phyloP scores from a whole-genome alignment of 352 stramenopile species.

The Thraustochytrium striatum region DNA sequence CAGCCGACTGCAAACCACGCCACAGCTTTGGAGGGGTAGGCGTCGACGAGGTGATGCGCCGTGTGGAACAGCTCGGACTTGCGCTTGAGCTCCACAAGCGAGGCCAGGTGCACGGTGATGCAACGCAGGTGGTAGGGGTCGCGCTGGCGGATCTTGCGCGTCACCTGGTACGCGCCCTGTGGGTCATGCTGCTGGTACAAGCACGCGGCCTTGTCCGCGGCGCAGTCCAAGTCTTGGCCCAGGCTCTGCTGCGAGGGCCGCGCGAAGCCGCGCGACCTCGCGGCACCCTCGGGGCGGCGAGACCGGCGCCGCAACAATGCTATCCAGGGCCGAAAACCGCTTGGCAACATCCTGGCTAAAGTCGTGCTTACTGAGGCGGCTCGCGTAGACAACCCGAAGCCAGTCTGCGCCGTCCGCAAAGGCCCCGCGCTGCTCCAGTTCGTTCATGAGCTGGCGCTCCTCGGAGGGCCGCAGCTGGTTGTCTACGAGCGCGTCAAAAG shows the following conservation, averaged over 20 bases:
- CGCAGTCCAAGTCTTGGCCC: slow-evolving; percentile 36
- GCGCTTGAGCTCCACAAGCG: slow-evolving; percentile 79
- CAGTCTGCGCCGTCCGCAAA: slow-evolving; percentile 21
- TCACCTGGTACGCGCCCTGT: slow-evolving; percentile 64
- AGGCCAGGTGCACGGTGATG: slow-evolving; percentile 76
- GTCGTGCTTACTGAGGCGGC: slow-evolving; percentile 36
- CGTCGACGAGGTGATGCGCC: slow-evolving; percentile 89
- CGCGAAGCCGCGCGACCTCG: no score
- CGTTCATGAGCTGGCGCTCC: slow-evolving; percentile 42
- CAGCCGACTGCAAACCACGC: slow-evolving; percentile 92
- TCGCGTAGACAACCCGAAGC: slow-evolving; percentile 24
- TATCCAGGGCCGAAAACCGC: slow-evolving; percentile 21
- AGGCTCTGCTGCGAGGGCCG: slow-evolving; percentile 9
- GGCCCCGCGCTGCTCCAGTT: background rate
- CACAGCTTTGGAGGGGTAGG: slow-evolving; percentile 81
- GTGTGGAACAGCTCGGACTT: slow-evolving; percentile 91
- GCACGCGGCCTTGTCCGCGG: slow-evolving; percentile 9
- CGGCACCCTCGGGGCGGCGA: no score
- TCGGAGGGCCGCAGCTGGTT: slow-evolving; percentile 38
- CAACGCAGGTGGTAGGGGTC: slow-evolving; percentile 75
- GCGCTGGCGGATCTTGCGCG: slow-evolving; percentile 58
- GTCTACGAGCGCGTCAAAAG: slow-evolving; percentile 37
- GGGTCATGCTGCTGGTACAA: slow-evolving; percentile 76
- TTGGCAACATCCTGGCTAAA: slow-evolving; percentile 24
- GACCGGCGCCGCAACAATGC: background rate